Conservation (phyloP, 768 basidiomycete genomes). For the Neoboletus magnificus region DNA sequence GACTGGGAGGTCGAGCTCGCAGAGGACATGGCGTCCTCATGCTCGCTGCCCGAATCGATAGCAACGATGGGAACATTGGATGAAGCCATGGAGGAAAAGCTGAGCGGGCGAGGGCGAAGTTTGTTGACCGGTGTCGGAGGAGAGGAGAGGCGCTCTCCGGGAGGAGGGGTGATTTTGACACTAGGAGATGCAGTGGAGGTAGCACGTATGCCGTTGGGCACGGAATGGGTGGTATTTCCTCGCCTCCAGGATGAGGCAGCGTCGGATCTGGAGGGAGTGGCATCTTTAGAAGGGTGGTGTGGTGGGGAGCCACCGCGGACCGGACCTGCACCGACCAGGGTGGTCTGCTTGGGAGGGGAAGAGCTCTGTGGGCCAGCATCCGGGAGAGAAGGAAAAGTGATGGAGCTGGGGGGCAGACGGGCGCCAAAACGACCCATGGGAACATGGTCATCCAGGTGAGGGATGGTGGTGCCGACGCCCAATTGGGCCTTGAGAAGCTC, state of each 20-base stretch:
- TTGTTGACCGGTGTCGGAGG: slow-evolving; percentile 33
- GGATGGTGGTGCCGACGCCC: slow-evolving; percentile 32
- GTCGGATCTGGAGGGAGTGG: slow-evolving; percentile 75
- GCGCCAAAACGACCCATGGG: slow-evolving; percentile 83
- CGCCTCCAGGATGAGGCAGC: slow-evolving; percentile 79
- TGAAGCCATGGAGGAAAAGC: slow-evolving; percentile 51
- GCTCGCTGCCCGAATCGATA: slow-evolving; percentile 53
- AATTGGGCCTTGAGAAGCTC: slow-evolving; percentile 64
- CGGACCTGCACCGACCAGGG: slow-evolving; percentile 69
- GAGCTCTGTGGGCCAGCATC: slow-evolving; percentile 39
- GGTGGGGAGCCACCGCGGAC: slow-evolving; percentile 56
- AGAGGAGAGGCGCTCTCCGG: slow-evolving; percentile 54
- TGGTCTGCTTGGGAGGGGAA: slow-evolving; percentile 55
- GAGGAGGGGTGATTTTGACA: slow-evolving; percentile 73
- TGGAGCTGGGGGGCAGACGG: slow-evolving; percentile 44
- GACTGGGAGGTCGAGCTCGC: slow-evolving; percentile 58
- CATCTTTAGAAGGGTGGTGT: slow-evolving; percentile 32
- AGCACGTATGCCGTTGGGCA: slow-evolving; percentile 61
- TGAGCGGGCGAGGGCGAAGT: slow-evolving; percentile 65
- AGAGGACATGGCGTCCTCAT: slow-evolving; percentile 55
- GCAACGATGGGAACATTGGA: slow-evolving; percentile 48
- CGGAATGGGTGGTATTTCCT: slow-evolving; percentile 63
- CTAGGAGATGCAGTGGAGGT: slow-evolving; percentile 53
- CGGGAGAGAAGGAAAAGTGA: slow-evolving; percentile 39
- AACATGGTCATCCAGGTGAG: slow-evolving; percentile 50